Percentiles rank a stretch among this genome's conserved stretches.
These are phyloP conservation scores for Phaeomoniella chlamydospora DNA, from an alignment of 2,329 filamentous ascomycete species.

Conservation along the genomic window DNA sequence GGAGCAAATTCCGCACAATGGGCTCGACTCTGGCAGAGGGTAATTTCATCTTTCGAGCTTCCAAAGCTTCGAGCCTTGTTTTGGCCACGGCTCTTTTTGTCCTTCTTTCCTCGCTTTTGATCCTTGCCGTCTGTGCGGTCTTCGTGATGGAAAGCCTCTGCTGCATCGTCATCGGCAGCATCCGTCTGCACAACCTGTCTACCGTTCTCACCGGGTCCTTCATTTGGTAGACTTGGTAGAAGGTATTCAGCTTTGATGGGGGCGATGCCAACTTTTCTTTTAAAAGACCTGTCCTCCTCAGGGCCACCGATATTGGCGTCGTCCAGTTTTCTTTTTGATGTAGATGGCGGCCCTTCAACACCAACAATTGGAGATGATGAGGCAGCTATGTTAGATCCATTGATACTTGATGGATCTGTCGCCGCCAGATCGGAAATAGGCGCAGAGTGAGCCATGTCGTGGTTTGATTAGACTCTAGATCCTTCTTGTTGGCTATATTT, in stretches of 20 bases:
- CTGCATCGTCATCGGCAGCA: conserved; percentile 39
- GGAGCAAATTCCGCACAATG: conserved; percentile 71
- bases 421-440: background rate
- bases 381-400: background rate
- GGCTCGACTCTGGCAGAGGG: conserved; percentile 62
- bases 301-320: background rate
- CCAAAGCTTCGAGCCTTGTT: conserved; percentile 76
- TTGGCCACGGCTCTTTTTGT: conserved; percentile 51
- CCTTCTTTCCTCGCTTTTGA: conserved; percentile 31
- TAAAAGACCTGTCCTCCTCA: background rate
- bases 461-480: no score
- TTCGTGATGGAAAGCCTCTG: conserved; percentile 39
- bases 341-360: background rate
- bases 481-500: no score
- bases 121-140: conserved; percentile 21
- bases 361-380: background rate
- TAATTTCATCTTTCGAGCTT: conserved; percentile 59
- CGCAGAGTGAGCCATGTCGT: background rate
- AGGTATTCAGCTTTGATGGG: conserved; percentile 60
- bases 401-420: background rate
- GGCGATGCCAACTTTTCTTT: conserved; percentile 26
- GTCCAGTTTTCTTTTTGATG: background rate
- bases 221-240: conserved; percentile 9
- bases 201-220: conserved; percentile 4
- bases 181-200: conserved; percentile 15